phyloP scores from a whole-genome alignment of 352 stramenopile genomes.

The Phytophthora uliginosa region DNA sequence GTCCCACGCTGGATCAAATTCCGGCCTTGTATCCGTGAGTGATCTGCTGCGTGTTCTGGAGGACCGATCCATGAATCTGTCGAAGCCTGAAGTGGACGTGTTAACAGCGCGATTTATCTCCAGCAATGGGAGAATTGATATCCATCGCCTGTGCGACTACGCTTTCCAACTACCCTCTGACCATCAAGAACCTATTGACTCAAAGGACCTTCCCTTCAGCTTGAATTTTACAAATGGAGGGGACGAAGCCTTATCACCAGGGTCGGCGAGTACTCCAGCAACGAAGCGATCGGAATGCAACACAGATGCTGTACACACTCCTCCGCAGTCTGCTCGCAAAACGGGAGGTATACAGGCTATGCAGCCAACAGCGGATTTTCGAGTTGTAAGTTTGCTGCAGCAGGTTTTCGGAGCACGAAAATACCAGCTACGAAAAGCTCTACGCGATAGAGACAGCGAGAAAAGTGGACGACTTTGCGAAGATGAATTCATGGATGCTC shows the following conservation, averaged over 20 bases:
- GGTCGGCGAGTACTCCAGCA: slow-evolving; percentile 7
- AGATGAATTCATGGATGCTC: slow-evolving; percentile 84
- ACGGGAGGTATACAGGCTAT: slow-evolving; percentile 8
- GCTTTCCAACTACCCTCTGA: slow-evolving; percentile 42
- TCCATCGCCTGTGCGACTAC: slow-evolving; percentile 50
- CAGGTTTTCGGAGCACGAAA: slow-evolving; percentile 68
- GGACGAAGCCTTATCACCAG: slow-evolving; percentile 29
- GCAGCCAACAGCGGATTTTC: slow-evolving; percentile 24
- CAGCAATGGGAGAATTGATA: slow-evolving; percentile 39
- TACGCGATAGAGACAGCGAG: slow-evolving; percentile 68
- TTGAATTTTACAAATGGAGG: slow-evolving; percentile 19
- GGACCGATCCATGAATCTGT: slow-evolving; percentile 38
- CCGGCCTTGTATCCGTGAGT: slow-evolving; percentile 27
- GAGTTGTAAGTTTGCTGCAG: slow-evolving; percentile 57
- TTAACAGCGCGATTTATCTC: slow-evolving; percentile 38
- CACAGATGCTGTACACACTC: slow-evolving; percentile 6
- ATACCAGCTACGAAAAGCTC: slow-evolving; percentile 76
- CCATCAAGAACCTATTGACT: slow-evolving; percentile 15
- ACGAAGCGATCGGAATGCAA: slow-evolving; percentile 12
- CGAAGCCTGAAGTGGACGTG: slow-evolving; percentile 42
- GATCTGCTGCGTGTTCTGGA: slow-evolving; percentile 37
- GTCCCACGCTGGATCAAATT: slow-evolving; percentile 14
- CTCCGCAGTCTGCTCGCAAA: slow-evolving; percentile 20
- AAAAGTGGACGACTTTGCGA: slow-evolving; percentile 67
- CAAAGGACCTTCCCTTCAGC: slow-evolving; percentile 29